These are phyloP conservation scores for Plectranthus barbatus DNA, from an alignment of 257 asterid species.

Conservation along the genomic window DNA sequence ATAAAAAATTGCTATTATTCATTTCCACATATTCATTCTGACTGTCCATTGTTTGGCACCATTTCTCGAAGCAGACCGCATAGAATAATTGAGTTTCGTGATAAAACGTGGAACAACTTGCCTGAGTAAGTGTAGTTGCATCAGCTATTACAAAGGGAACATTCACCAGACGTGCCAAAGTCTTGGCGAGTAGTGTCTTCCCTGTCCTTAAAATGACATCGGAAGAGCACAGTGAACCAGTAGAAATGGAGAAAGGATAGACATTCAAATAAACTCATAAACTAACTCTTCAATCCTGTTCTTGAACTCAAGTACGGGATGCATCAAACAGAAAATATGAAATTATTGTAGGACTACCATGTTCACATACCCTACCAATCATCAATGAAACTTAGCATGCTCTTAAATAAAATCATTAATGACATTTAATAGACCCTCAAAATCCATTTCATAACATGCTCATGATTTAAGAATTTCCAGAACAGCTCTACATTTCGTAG, in stretches of 20 bases:
- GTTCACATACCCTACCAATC: not conserved
- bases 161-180: conserved; percentile 92
- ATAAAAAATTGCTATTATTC: not conserved
- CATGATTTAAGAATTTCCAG: not conserved
- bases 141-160: conserved; percentile 98
- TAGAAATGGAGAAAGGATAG: conserved; percentile 15
- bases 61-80: not conserved
- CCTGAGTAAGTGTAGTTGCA: conserved; percentile 99
- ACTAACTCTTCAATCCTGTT: not conserved
- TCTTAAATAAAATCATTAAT: not conserved
- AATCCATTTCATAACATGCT: not conserved
- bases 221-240: conserved; percentile 52
- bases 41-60: not conserved
- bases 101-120: conserved; percentile 23
- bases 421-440: not conserved
- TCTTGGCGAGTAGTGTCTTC: conserved; percentile 96
- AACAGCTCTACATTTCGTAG: not conserved
- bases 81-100: not conserved
- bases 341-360: not conserved
- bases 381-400: not conserved
- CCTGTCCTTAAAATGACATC: conserved; percentile 86
- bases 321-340: not conserved
- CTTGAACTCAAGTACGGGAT: not conserved
- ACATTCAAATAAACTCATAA: conserved; percentile 3
- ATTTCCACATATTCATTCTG: not conserved